Percentiles rank a stretch among this genome's conserved stretches.
These are phyloP conservation scores for Bondarzewia mesenterica DNA, from an alignment of 1,284 basidiomycete genomes.

Conservation along the genomic window DNA sequence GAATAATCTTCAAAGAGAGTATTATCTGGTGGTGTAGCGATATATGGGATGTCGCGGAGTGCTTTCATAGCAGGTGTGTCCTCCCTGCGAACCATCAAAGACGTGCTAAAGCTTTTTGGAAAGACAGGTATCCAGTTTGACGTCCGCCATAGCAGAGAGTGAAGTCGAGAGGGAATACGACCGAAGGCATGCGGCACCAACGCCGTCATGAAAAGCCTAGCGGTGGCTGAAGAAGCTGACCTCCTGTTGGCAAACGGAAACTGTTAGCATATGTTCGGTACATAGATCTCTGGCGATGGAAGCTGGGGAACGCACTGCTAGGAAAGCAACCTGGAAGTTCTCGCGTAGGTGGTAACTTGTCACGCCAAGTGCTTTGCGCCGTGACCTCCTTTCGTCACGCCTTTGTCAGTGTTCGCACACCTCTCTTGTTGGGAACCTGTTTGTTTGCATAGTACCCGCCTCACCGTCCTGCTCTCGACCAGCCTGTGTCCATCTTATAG, in stretches of 20 bases:
- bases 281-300: too few species aligned
- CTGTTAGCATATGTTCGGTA: too few species aligned
- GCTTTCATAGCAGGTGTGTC: slow-evolving; percentile 24
- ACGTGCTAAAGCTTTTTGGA: slow-evolving; percentile 11
- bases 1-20: slow-evolving; percentile 23
- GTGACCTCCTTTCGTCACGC: not conserved
- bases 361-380: too few species aligned
- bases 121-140: not conserved
- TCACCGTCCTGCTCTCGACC: not conserved
- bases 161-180: slow-evolving; percentile 4
- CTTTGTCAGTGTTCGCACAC: not conserved
- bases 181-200: slow-evolving; percentile 5
- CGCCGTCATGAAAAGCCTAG: slow-evolving; percentile 5
- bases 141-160: slow-evolving; percentile 3
- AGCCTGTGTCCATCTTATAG: not conserved
- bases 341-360: not conserved
- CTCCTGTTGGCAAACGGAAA: too few species aligned
- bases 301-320: not conserved
- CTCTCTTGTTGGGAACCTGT: not conserved
- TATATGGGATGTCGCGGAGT: slow-evolving; percentile 20
- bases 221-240: too few species aligned
- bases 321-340: not conserved
- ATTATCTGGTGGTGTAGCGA: slow-evolving; percentile 16
- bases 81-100: slow-evolving; percentile 1
- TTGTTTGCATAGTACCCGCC: not conserved